Evolutionary conservation across 2,329 filamentous ascomycete species (phyloP).

Genomic region (Stagonosporopsis rhizophila): DNA sequence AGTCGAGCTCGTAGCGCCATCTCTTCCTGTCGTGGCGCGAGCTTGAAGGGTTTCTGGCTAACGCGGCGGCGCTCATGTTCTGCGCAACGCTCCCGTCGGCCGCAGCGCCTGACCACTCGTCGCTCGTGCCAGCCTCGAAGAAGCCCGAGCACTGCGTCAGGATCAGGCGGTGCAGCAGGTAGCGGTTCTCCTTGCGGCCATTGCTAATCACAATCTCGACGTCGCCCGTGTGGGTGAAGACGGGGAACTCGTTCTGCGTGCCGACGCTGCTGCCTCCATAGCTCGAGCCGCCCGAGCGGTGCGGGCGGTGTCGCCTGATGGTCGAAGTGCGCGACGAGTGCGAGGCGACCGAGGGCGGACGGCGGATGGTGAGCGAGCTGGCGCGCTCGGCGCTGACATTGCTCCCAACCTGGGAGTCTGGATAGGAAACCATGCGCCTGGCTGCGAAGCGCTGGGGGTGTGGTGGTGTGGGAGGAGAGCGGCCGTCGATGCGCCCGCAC

Average conservation of each 20-base stretch:
- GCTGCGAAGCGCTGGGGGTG: background rate
- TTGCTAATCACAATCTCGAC: conserved; percentile 83
- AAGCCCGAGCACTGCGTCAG: conserved; percentile 90
- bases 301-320: conserved; percentile 57
- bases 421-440: conserved; percentile 67
- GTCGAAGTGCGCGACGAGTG: conserved; percentile 59
- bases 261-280: conserved; percentile 71
- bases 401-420: conserved; percentile 53
- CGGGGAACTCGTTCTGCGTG: conserved; percentile 88
- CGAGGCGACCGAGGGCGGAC: conserved; percentile 69
- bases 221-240: conserved; percentile 89
- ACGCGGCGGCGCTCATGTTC: conserved; percentile 39
- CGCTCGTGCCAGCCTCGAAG: conserved; percentile 85
- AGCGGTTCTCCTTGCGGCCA: conserved; percentile 77
- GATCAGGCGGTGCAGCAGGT: conserved; percentile 86
- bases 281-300: conserved; percentile 82
- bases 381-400: conserved; percentile 53
- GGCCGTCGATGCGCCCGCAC: conserved; percentile 9
- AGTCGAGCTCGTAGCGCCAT: conserved; percentile 90
- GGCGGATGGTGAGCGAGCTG: conserved; percentile 64
- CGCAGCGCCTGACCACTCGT: conserved; percentile 70
- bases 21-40: conserved; percentile 61
- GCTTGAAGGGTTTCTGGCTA: conserved; percentile 52
- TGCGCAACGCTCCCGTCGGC: conserved; percentile 35
- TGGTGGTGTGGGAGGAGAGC: conserved; percentile 2